A percentile compares a stretch with the other conserved stretches of the same genome.
Conservation (phyloP, 768 basidiomycete genomes). For the Suillus cothurnatus region DNA sequence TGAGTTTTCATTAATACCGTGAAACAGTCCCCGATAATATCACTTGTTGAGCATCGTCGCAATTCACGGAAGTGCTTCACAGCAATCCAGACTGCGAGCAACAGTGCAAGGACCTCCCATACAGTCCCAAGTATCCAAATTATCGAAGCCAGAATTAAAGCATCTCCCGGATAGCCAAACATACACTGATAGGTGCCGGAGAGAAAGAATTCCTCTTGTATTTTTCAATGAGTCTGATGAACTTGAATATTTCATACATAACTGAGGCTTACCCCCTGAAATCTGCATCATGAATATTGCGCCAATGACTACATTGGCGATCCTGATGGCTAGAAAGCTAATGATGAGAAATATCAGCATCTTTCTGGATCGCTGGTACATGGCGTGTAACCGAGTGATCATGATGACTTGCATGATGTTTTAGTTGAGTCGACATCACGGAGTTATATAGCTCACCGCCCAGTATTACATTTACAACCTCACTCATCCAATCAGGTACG, state of each 20-base stretch:
- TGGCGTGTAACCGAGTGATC: not conserved
- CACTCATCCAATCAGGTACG: not conserved
- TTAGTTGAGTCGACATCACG: not conserved
- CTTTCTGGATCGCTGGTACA: not conserved
- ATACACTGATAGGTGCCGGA: not conserved
- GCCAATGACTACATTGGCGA: not conserved
- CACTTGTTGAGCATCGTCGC: not conserved
- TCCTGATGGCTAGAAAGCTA: not conserved
- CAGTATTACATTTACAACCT: not conserved
- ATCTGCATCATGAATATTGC: fast-evolving
- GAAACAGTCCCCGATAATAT: not conserved
- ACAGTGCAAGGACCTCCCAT: not conserved
- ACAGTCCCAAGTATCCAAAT: not conserved
- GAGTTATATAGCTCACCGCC: not conserved
- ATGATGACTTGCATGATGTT: not conserved
- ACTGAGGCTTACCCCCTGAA: not conserved
- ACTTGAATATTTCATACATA: not conserved
- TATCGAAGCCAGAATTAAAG: not conserved
- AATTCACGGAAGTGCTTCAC: not conserved
- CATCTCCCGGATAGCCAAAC: not conserved
- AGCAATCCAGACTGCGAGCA: not conserved
- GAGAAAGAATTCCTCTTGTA: not conserved
- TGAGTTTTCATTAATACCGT: not conserved
- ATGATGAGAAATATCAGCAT: not conserved
- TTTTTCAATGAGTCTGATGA: not conserved